Evolutionary conservation across 2,329 filamentous ascomycete species (phyloP).

Genomic region (Ophiocordyceps camponoti-saundersi): DNA sequence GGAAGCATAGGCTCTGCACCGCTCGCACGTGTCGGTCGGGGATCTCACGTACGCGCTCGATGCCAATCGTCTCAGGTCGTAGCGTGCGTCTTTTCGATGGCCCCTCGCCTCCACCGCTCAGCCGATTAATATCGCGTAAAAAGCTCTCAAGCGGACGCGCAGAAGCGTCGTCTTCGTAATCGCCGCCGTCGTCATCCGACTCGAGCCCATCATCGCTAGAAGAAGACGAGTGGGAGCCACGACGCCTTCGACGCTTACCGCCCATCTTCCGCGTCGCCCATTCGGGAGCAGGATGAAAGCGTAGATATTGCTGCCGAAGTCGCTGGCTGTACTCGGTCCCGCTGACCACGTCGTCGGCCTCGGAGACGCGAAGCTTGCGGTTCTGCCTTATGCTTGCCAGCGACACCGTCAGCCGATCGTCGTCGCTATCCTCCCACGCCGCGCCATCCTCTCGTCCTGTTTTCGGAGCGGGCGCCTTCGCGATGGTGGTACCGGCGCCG

Average conservation of each 20-base stretch:
- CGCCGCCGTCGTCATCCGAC: slow-evolving; percentile 41
- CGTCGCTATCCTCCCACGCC: slow-evolving; percentile 91
- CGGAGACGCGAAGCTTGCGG: slow-evolving; percentile 66
- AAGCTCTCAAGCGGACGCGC: slow-evolving; percentile 65
- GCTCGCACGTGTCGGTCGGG: slow-evolving; percentile 61
- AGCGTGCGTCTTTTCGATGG: slow-evolving; percentile 50
- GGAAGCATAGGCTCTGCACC: slow-evolving; percentile 74
- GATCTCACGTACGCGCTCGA: slow-evolving; percentile 78
- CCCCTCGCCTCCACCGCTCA: slow-evolving; percentile 34
- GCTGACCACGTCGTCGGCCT: slow-evolving; percentile 70
- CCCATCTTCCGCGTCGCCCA: slow-evolving; percentile 38
- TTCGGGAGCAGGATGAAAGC: slow-evolving; percentile 39
- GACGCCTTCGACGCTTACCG: slow-evolving; percentile 30
- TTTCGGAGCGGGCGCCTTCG: slow-evolving; percentile 7
- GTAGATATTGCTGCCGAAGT: slow-evolving; percentile 59
- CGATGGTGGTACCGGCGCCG: slow-evolving; percentile 18
- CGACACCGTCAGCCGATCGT: slow-evolving; percentile 73
- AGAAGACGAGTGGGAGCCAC: slow-evolving; percentile 24
- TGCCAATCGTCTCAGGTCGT: slow-evolving; percentile 75
- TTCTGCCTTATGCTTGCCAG: slow-evolving; percentile 58
- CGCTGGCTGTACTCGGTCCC: slow-evolving; percentile 74
- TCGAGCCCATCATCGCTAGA: slow-evolving; percentile 17
- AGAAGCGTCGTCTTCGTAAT: slow-evolving; percentile 15
- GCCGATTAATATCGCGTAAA: slow-evolving; percentile 54
- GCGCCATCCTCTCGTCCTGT: slow-evolving; percentile 23